Base-by-base conservation (phyloP, 139 green algal genomes). In the Asterochloris sp. region DNA sequence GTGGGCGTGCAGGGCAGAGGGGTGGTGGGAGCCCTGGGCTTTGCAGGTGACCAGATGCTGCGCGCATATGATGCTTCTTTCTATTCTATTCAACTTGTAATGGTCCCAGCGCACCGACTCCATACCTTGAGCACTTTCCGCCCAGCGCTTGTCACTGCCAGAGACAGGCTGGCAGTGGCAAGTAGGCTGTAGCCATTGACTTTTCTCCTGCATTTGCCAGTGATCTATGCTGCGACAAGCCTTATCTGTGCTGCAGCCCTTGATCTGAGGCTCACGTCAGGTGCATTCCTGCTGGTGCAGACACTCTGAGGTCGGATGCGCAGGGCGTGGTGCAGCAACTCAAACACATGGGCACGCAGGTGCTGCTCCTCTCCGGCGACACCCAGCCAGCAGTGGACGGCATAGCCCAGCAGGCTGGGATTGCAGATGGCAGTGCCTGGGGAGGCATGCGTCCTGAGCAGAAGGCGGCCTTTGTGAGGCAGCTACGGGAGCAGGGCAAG, bases 341-440 rank as follows among this genome's bases (percentile, higher is more conserved):
- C 74, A 86, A 83, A 47, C n/a, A 13, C 19, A 82, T 86, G 74
- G 95, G 95, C n/a, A 79, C 95, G 19, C 78, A 83, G 15, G 90
- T 93, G 11, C 62, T 91, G 26, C 85, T 98, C 78, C 82, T 97
- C n/a, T 96, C 90, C 0, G 95, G 95, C 10, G 95, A 98, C 86
- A 87, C 87, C 24, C 83, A 82, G 0, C 83, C 80, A 0, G 93
- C 89, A 10, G 93, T 91, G 61, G 54, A 83, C 1, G 88, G 85
- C 24, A 87, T 91, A 23, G 94, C 91, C 11, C 68, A 64, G 10
- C 82, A 92, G 68, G 91, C 88, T n/a, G 93, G 95, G 66, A 91
- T 95, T 62, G 54, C 81, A 17, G 21, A 21, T 0, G 66, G 75
- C 28, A 71, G 76, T 63, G 71, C 75, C 16, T 79, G 71, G 38